Evolutionary conservation across 805 yeast species (phyloP), one percentile per base, ranked within the genome.

Genomic region (Cyberlindnera subsufficiens): DNA sequence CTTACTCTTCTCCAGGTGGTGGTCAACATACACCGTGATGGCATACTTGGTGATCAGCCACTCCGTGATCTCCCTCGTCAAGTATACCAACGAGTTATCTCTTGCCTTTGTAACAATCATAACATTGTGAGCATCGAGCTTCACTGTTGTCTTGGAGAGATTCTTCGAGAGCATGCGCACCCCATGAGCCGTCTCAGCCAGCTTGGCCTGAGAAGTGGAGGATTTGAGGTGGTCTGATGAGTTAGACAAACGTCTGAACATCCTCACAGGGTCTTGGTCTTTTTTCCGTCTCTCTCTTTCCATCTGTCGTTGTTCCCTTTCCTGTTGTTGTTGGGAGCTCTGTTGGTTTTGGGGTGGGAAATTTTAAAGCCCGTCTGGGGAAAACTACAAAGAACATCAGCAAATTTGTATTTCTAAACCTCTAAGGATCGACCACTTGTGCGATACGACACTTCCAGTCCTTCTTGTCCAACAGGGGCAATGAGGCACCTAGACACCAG

Each of bases 401-500:
- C 35, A 30, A 30, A 30, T 6, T 30, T n/a, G 10, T n/a, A 30
- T 16, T 15, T 32, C 15, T 13, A 16, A 11, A 13, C 5, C 22
- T 38, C 29, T 38, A 44, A 29, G 35, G 39, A 32, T 40, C 49
- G 32, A 38, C 32, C 5, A 44, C 46, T 39, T 53, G 46, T 29
- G 41, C 32, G 15, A 56, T 50, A 45, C 57, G 56, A 50, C 96
- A 88, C 40, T 69, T 73, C 96, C 96, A 87, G 33, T 78, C 80
- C 36, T 62, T 66, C 47, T 72, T 70, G 49, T 86, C 93, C 53
- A 93, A 71, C 54, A 93, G 69, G 8, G 98, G 98, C 55, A 93
- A 74, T 2, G 97, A 87, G 2, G 98, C 99, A 55, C 99, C 99
- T 43, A 93, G 72, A 71, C 98, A 93, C 99, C 99, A 93, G 30